Conservation (phyloP, 495 filamentous ascomycete species). For the Cryomyces antarcticus region DNA sequence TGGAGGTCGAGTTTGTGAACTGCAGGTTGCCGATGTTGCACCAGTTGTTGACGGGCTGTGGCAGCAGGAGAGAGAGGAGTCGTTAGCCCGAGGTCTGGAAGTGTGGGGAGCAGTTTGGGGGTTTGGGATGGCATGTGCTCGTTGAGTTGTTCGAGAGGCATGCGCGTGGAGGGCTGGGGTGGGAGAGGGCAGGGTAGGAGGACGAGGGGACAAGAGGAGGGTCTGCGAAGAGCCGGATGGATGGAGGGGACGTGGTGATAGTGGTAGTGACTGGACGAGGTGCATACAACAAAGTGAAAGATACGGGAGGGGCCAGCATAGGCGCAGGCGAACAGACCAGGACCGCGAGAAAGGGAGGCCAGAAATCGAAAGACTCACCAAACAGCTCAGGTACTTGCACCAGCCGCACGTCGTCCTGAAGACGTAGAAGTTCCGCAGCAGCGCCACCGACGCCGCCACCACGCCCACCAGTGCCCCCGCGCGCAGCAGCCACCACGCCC, state of each 20-base stretch:
- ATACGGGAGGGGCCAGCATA: slow-evolving; percentile 4
- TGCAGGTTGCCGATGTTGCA: slow-evolving; percentile 13
- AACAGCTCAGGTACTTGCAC: slow-evolving; percentile 86
- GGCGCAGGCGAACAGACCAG: slow-evolving; percentile 4
- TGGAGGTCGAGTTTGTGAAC: background rate
- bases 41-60: slow-evolving; percentile 10
- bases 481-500: slow-evolving; percentile 88
- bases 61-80: too few species aligned
- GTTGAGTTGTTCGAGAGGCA: too few species aligned
- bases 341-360: background rate
- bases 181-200: too few species aligned
- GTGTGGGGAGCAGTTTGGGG: background rate
- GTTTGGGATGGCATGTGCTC: too few species aligned
- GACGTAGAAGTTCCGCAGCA: slow-evolving; percentile 79
- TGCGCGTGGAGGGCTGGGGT: too few species aligned
- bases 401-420: slow-evolving; percentile 53
- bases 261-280: too few species aligned
- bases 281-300: too few species aligned
- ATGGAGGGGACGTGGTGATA: too few species aligned
- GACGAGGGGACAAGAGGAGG: too few species aligned
- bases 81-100: too few species aligned
- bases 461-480: slow-evolving; percentile 60
- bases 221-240: too few species aligned
- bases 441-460: slow-evolving; percentile 59
- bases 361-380: slow-evolving; percentile 38